phyloP scores from a whole-genome alignment of 306 rosid species.

The Begonia fuchsioides region DNA sequence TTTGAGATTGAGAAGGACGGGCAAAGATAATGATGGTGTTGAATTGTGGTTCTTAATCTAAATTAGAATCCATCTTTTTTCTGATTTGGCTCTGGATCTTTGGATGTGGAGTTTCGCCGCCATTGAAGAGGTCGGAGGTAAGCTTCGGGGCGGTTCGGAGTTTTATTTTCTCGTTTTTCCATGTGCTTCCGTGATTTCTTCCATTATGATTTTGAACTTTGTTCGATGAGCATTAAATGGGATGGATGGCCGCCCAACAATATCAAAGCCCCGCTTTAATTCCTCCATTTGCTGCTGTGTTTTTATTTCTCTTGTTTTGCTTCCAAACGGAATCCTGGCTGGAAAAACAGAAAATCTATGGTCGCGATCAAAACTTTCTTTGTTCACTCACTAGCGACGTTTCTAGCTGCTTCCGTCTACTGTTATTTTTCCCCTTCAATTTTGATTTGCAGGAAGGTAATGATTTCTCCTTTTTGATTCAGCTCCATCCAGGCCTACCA shows the following conservation, averaged over 20 bases:
- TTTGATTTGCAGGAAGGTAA: constrained; percentile 21
- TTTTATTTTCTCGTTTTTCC: constrained; percentile 1
- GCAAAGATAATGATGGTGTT: background rate
- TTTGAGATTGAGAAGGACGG: background rate
- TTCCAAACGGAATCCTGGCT: background rate
- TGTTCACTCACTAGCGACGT: background rate
- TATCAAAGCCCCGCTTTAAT: constrained; percentile 25
- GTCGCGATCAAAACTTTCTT: background rate
- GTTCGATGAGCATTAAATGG: constrained; percentile 42
- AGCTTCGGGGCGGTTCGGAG: constrained; percentile 3
- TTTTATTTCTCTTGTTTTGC: background rate
- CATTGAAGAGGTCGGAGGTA: constrained; percentile 24
- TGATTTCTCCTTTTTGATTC: constrained; percentile 10
- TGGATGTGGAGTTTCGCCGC: background rate
- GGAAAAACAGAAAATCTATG: constrained; percentile 1
- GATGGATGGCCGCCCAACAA: constrained; percentile 54
- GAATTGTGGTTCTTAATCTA: too few species aligned
- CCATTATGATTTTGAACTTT: constrained; percentile 1
- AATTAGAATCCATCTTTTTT: too few species aligned
- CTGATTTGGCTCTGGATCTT: too few species aligned
- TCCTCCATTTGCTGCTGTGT: constrained; percentile 21
- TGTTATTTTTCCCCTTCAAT: background rate
- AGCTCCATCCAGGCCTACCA: constrained; percentile 10
- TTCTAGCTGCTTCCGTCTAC: background rate
- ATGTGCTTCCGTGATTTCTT: too few species aligned